Base-by-base conservation (phyloP, 202 grass and related monocot species). In the Setaria viridis region DNA sequence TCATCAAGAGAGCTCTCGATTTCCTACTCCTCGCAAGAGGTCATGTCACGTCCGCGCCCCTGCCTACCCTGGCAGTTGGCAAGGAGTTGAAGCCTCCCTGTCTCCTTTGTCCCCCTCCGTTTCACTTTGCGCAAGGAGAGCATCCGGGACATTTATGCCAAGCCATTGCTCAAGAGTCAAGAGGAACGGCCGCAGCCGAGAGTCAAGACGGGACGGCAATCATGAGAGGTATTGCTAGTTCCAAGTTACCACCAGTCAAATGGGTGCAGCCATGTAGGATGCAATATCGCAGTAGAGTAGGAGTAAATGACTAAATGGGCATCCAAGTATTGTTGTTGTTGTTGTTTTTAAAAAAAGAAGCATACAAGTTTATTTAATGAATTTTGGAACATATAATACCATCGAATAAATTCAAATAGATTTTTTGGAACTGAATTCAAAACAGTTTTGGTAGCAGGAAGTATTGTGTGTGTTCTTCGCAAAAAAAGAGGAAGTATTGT, bases 31-130 rank as follows among this genome's bases (percentile, higher is more conserved):
- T n/a, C 42, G 67, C 25, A 58, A 80, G 13, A 68, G 20, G 67
- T 79, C 53, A 25, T 60, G 59, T 75, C 25, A 25, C 25, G 25
- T 25, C 25, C 25, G 25, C 25, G 25, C 25, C 25, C 25, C 25
- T 25, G 25, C 25, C 25, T 77, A 51, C 37, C 60, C 42, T 47
- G 67, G n/a, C 39, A 58, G 16, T 19, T 16, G 15, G 51, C 51
- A 17, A 16, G 16, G 50, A 14, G 50, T 19, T 19, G 51, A 55
- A 55, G 66, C 70, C 46, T 53, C 25, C 25, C 43, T 50, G 62
- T 60, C 66, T 85, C 13, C 29, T 17, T 78, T 70, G 53, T 46
- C 64, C 64, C 39, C 32, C 47, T 54, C 50, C 72, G 15, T 56
- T 49, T 78, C 53, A 12, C 65, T 34, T 62, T 82, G 57, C 62